A percentile compares a stretch with the other conserved stretches of the same genome.
Conservation (phyloP, 805 yeast species). For the Aciculoconidium aculeatum region DNA sequence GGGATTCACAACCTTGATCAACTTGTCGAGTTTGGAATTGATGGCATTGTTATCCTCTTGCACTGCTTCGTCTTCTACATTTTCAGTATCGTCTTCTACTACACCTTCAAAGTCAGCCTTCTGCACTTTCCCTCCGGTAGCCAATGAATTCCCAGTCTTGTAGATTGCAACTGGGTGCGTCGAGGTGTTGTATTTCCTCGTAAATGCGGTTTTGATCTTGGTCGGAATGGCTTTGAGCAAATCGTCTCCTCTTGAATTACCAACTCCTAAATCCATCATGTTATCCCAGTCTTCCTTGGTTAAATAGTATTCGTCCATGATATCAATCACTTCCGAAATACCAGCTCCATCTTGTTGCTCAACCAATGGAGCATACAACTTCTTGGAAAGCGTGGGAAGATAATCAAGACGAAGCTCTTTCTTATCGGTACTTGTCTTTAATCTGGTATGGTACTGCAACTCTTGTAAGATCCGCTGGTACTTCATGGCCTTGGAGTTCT, state of each 20-base stretch:
- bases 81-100: slow-evolving; percentile 50
- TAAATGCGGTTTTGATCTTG: slow-evolving; percentile 77
- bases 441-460: slow-evolving; percentile 78
- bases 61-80: slow-evolving; percentile 40
- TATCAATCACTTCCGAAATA: slow-evolving; percentile 57
- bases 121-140: slow-evolving; percentile 16
- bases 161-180: slow-evolving; percentile 84
- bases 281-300: slow-evolving; percentile 92
- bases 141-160: slow-evolving; percentile 60
- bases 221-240: slow-evolving; percentile 62
- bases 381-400: slow-evolving; percentile 56
- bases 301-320: slow-evolving; percentile 79
- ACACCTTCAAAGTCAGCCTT: slow-evolving; percentile 71
- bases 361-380: slow-evolving; percentile 54
- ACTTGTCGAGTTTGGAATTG: slow-evolving; percentile 56
- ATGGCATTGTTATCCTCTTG: slow-evolving; percentile 38
- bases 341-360: slow-evolving; percentile 59
- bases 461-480: slow-evolving; percentile 77
- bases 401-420: slow-evolving; percentile 71
- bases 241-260: slow-evolving; percentile 37
- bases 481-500: slow-evolving; percentile 79
- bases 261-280: slow-evolving; percentile 78
- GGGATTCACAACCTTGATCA: slow-evolving; percentile 41
- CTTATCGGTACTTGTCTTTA: slow-evolving; percentile 72
- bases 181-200: slow-evolving; percentile 70